Evolutionary conservation across 2,329 filamentous ascomycete genomes (phyloP).

Genomic region (Plectosphaerella cucumerina): DNA sequence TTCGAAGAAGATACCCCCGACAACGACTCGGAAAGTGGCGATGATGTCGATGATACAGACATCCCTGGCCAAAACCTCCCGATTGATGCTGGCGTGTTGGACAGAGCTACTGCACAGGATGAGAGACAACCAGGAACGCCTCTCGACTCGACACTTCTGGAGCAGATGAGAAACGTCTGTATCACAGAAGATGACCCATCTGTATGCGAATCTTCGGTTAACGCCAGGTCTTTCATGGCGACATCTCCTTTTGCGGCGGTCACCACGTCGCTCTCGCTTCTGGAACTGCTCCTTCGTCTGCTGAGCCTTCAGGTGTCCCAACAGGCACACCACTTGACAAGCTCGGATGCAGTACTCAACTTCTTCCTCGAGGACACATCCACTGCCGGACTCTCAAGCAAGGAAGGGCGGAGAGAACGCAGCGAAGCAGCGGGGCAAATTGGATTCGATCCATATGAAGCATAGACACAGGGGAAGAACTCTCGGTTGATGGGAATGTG

Average conservation of each 20-base stretch:
- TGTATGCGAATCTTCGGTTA: background rate
- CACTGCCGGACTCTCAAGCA: conserved; percentile 43
- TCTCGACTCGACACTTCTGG: background rate
- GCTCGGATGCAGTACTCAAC: conserved; percentile 82
- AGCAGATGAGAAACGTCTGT: background rate
- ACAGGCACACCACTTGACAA: conserved; percentile 82
- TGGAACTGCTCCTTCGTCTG: conserved; percentile 85
- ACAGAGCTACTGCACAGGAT: too few species aligned
- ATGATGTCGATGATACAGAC: conserved; percentile 25
- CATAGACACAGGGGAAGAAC: conserved; percentile 15
- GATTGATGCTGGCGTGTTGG: background rate
- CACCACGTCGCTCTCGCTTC: conserved; percentile 61
- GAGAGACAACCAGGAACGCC: background rate
- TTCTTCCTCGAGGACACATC: conserved; percentile 73
- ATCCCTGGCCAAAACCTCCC: background rate
- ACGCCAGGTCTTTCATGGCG: conserved; percentile 25
- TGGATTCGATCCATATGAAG: conserved; percentile 54
- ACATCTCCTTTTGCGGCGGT: conserved; percentile 49
- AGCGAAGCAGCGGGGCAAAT: conserved; percentile 43
- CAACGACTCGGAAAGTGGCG: conserved; percentile 29
- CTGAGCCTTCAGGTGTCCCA: conserved; percentile 88
- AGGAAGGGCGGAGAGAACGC: conserved; percentile 38
- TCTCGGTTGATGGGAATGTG: too few species aligned
- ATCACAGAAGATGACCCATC: conserved; percentile 4
- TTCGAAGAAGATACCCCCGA: conserved; percentile 59